Percentiles rank a stretch among this genome's conserved stretches.
phyloP scores from a whole-genome alignment of 805 yeast genomes.

The Saturnispora bothae region DNA sequence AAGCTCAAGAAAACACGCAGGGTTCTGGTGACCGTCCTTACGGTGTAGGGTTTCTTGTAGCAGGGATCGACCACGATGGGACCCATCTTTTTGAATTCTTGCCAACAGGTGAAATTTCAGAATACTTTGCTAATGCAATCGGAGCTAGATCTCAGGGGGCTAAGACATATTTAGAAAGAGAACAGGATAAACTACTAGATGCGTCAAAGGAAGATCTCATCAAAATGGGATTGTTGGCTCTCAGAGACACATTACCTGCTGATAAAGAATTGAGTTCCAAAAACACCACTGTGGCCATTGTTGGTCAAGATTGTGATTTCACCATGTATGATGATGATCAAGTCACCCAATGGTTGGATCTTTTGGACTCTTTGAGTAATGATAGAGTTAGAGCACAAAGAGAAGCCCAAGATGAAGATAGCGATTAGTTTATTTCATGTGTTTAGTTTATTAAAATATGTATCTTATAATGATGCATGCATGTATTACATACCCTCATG shows the following conservation, averaged over 20 bases:
- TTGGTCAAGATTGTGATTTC: slow-evolving; percentile 68
- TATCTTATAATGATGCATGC: no score
- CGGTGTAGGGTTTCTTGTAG: slow-evolving; percentile 88
- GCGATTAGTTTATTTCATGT: slow-evolving; percentile 6
- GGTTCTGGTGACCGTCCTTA: slow-evolving; percentile 91
- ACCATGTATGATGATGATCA: slow-evolving; percentile 77
- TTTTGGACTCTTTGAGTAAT: slow-evolving; percentile 55
- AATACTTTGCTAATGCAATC: slow-evolving; percentile 87
- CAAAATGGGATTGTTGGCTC: slow-evolving; percentile 77
- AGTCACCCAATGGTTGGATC: slow-evolving; percentile 74
- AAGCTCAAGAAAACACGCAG: slow-evolving; percentile 95
- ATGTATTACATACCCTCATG: no score
- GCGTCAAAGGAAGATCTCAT: slow-evolving; percentile 63
- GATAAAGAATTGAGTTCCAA: slow-evolving; percentile 80
- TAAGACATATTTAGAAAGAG: slow-evolving; percentile 87
- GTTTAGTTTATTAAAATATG: no score
- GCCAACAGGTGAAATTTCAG: slow-evolving; percentile 90
- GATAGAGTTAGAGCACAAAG: slow-evolving; percentile 37
- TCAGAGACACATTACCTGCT: slow-evolving; percentile 88
- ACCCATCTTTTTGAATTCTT: slow-evolving; percentile 91
- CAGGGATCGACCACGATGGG: slow-evolving; percentile 89
- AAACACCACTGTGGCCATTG: slow-evolving; percentile 86
- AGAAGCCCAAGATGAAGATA: slow-evolving; percentile 21
- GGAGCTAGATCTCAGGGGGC: slow-evolving; percentile 99
- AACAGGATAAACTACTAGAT: slow-evolving; percentile 55